phyloP scores from a whole-genome alignment of 2,329 filamentous ascomycete genomes.

The Arthrinium phaeospermum region DNA sequence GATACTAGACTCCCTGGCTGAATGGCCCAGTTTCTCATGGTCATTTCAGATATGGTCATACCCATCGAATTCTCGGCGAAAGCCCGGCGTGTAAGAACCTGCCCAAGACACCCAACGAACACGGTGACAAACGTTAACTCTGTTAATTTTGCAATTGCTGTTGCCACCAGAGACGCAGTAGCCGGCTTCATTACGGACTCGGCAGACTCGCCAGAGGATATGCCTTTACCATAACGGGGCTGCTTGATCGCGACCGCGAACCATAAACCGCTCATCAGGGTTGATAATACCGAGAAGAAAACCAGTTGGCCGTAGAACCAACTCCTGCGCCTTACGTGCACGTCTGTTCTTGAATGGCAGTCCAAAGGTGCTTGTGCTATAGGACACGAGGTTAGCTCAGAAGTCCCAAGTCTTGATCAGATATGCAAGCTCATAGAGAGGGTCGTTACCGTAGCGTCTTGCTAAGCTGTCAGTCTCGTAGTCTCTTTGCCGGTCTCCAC shows the following conservation, averaged over 20 bases:
- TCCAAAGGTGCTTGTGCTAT: conserved; percentile 34
- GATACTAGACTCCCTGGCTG: conserved; percentile 75
- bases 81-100: conserved; percentile 73
- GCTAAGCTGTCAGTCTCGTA: conserved; percentile 29
- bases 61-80: conserved; percentile 65
- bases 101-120: conserved; percentile 76
- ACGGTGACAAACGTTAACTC: conserved; percentile 80
- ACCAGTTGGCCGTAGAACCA: conserved; percentile 59
- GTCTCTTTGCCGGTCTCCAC: conserved; percentile 26
- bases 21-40: conserved; percentile 77
- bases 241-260: conserved; percentile 65
- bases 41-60: conserved; percentile 77
- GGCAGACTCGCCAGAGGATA: conserved; percentile 52
- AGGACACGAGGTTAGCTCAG: conserved; percentile 18
- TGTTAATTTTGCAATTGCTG: conserved; percentile 75
- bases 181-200: conserved; percentile 61
- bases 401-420: not conserved
- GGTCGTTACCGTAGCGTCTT: conserved; percentile 30
- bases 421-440: not conserved
- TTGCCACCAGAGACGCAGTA: conserved; percentile 70
- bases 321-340: conserved; percentile 37
- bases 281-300: conserved; percentile 65
- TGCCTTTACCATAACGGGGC: conserved; percentile 65
- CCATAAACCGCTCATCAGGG: conserved; percentile 69
- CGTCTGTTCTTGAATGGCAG: conserved; percentile 37